Evolutionary conservation across 2,329 filamentous ascomycete genomes (phyloP).

Genomic region (Hymenoscyphus linearis): DNA sequence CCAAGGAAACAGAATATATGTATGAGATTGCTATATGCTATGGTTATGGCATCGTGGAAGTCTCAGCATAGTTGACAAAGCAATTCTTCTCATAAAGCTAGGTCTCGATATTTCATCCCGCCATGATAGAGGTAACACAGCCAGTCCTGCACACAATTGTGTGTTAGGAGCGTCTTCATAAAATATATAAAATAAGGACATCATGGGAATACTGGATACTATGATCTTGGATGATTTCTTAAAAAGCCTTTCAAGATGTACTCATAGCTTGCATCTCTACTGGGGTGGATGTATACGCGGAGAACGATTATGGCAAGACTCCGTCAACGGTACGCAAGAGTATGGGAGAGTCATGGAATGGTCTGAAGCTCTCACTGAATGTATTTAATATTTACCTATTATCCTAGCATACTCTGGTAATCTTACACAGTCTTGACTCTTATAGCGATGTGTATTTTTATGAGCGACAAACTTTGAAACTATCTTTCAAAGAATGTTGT

Average conservation of each 20-base stretch:
- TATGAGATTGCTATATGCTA: rapidly evolving
- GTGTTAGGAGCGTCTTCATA: background rate
- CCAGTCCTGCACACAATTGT: constrained; percentile 16
- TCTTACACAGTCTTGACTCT: no score
- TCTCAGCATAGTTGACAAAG: constrained; percentile 16
- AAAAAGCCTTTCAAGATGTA: constrained; percentile 10
- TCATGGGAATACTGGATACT: background rate
- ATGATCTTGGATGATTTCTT: constrained; percentile 4
- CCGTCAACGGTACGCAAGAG: constrained; percentile 5
- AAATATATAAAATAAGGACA: background rate
- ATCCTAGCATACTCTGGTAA: constrained; percentile 7
- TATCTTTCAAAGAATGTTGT: constrained; percentile 13
- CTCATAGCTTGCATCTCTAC: constrained; percentile 16
- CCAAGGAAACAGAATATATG: background rate
- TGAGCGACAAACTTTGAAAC: constrained; percentile 7
- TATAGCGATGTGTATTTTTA: background rate
- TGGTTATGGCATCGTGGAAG: background rate
- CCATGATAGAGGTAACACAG: constrained; percentile 8
- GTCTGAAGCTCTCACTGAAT: constrained; percentile 16
- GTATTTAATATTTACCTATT: constrained; percentile 12
- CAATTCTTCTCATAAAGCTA: constrained; percentile 15
- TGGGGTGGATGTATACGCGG: constrained; percentile 17
- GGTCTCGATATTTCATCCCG: constrained; percentile 11
- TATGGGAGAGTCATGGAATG: constrained; percentile 12
- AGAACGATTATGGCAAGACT: constrained; percentile 12